Base-by-base conservation (phyloP, 2,329 filamentous ascomycete genomes). In the Paracorniculantispora psalliotae region DNA sequence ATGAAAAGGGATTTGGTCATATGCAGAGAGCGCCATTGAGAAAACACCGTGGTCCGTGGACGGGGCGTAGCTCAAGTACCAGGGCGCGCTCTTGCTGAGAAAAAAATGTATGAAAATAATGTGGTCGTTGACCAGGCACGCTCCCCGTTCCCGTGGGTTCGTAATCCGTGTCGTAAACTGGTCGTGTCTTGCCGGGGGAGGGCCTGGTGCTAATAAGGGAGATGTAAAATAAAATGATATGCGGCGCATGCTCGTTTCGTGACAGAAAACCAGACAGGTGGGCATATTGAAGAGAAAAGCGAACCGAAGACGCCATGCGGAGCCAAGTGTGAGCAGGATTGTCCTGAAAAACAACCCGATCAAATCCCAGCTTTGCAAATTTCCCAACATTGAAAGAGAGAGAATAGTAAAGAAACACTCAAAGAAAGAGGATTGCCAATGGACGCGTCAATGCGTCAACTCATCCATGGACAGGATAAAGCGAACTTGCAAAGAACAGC, bases 71-170 rank as follows among this genome's bases (percentile, higher is more conserved):
- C 44, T 49, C 65, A 67, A 70, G 63, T 66, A 65, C 62, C 64
- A 61, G 65, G 64, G 64, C 66, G 64, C 66, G 65, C 62, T 64
- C 65, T 68, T 69, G 63, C 67, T 68, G 63, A 68, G 67, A 67
- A 59, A 59, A 63, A 61, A 62, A 62, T 44, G 41, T 52, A 33
- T 46, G 35, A 53, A 59, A 53, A 65, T 59, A 64, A 61, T 65
- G 63, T 65, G 61, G 65, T 65, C 39, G 48, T 59, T 47, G 17
- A 37, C 56, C 56, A 59, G 48, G 56, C 56, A 41, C 28, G n/a
- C 44, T 48, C 44, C 54, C 39, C 26, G n/a, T 49, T 47, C 23
- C 41, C 48, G 37, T 50, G 48, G 53, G 59, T 59, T 61, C 52
- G 55, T 58, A 58, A 30, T 61, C n/a, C 43, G 26, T 53, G 41